These are phyloP conservation scores for Eremothecium coryli DNA, from an alignment of 1,139 yeast species.

Conservation along the genomic window DNA sequence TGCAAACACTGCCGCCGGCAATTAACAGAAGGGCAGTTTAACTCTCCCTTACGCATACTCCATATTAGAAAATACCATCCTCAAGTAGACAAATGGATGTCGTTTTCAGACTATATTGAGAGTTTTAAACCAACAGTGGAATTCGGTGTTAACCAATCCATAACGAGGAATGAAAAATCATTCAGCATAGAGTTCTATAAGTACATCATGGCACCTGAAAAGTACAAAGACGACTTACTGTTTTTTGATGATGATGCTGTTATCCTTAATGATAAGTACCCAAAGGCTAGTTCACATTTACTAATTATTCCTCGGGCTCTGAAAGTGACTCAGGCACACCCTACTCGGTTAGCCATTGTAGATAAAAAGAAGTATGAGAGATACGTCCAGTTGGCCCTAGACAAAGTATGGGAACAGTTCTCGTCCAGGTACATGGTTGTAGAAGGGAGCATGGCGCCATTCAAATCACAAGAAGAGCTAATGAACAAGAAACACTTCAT, in stretches of 20 bases:
- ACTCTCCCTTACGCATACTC: neutral
- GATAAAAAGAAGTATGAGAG: slow-evolving; percentile 30
- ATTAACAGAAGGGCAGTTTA: neutral
- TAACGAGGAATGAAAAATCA: slow-evolving; percentile 4
- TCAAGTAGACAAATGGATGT: slow-evolving; percentile 4
- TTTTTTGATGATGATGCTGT: slow-evolving; percentile 45
- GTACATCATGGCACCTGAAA: slow-evolving; percentile 5
- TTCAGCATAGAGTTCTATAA: slow-evolving; percentile 5
- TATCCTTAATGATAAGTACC: slow-evolving; percentile 52
- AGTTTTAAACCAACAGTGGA: slow-evolving; percentile 2
- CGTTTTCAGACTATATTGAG: slow-evolving; percentile 4
- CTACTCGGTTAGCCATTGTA: slow-evolving; percentile 39
- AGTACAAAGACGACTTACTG: slow-evolving; percentile 17
- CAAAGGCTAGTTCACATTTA: slow-evolving; percentile 55
- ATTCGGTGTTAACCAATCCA: slow-evolving; percentile 2
- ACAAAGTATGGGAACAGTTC: slow-evolving; percentile 35
- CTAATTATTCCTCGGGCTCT: slow-evolving; percentile 49
- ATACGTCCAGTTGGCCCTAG: slow-evolving; percentile 40
- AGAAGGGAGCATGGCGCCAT: slow-evolving; percentile 2
- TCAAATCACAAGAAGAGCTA: slow-evolving; percentile 12
- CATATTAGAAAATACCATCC: slow-evolving; percentile 6
- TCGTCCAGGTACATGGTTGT: slow-evolving; percentile 12
- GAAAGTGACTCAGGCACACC: slow-evolving; percentile 38
- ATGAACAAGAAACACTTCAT: slow-evolving; percentile 23
- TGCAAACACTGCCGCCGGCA: slow-evolving; percentile 6